Conservation (phyloP, 176 grass and related monocot genomes). For the Oryza meyeriana region DNA sequence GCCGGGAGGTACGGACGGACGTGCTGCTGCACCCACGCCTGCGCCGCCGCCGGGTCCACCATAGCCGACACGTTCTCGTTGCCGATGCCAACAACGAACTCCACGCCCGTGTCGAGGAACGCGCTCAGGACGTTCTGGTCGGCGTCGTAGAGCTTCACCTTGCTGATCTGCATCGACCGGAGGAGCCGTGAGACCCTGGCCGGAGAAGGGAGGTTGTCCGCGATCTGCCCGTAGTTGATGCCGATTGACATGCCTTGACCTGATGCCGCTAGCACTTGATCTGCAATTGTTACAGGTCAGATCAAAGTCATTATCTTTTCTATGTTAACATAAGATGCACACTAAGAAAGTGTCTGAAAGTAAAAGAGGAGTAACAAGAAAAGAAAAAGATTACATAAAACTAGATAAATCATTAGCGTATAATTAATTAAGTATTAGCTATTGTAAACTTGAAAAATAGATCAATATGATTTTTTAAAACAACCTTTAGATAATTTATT, state of each 20-base stretch:
- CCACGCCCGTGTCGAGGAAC: slow-evolving; percentile 64
- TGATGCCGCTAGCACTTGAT: background rate
- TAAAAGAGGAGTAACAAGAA: too few relatives aligned
- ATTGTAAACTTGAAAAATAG: too few relatives aligned
- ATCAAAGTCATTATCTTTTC: background rate
- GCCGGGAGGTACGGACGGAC: slow-evolving; percentile 59
- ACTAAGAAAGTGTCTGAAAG: too few relatives aligned
- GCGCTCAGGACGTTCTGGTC: slow-evolving; percentile 71
- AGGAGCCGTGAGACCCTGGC: slow-evolving; percentile 50
- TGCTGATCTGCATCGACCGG: slow-evolving; percentile 67
- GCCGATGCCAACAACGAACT: slow-evolving; percentile 82
- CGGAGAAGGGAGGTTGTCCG: slow-evolving; percentile 76
- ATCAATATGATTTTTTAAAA: too few relatives aligned
- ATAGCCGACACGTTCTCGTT: slow-evolving; percentile 75
- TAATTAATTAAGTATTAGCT: too few relatives aligned
- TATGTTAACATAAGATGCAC: background rate
- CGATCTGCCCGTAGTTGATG: slow-evolving; percentile 94
- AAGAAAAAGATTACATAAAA: too few relatives aligned
- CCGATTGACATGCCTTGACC: slow-evolving; percentile 46
- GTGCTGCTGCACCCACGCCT: slow-evolving; percentile 67
- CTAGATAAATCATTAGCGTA: too few relatives aligned
- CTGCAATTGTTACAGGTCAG: background rate
- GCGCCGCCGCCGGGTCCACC: slow-evolving; percentile 49
- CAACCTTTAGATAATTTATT: too few relatives aligned
- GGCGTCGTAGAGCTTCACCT: slow-evolving; percentile 94